A percentile compares a stretch with the other conserved stretches of the same genome.
Evolutionary conservation across 495 filamentous ascomycete genomes (phyloP).

Genomic region (Penicillium mononematosum): DNA sequence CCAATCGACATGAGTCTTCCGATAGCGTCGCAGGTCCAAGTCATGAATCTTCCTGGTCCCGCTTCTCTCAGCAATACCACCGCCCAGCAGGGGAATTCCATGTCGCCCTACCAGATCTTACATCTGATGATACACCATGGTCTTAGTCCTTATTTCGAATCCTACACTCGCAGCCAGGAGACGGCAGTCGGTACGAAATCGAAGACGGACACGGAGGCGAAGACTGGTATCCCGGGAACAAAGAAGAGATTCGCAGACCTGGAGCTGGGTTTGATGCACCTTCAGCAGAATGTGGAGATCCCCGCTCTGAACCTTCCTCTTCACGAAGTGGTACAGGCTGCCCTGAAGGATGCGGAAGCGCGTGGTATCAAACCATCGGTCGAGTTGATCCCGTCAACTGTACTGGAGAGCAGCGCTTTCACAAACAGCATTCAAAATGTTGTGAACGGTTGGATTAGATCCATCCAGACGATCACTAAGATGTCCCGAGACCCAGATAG

Average conservation of each 20-base stretch:
- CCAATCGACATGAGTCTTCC: slow-evolving; percentile 79
- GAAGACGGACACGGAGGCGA: slow-evolving; percentile 77
- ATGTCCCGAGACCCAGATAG: slow-evolving; percentile 84
- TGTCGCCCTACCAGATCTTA: slow-evolving; percentile 86
- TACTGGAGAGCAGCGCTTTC: slow-evolving; percentile 82
- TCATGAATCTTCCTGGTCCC: slow-evolving; percentile 84
- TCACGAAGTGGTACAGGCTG: slow-evolving; percentile 81
- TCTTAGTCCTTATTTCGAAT: slow-evolving; percentile 92
- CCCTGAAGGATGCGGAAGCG: slow-evolving; percentile 69
- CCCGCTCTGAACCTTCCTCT: slow-evolving; percentile 82
- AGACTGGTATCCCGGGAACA: slow-evolving; percentile 92
- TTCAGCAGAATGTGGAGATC: slow-evolving; percentile 98
- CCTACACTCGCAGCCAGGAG: slow-evolving; percentile 82
- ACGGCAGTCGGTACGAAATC: slow-evolving; percentile 59
- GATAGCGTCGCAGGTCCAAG: slow-evolving; percentile 80
- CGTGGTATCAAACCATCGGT: slow-evolving; percentile 64
- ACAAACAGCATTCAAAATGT: slow-evolving; percentile 90
- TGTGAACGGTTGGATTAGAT: slow-evolving; percentile 97
- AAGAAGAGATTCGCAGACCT: slow-evolving; percentile 95
- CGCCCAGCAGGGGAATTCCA: slow-evolving; percentile 63
- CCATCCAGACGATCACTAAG: slow-evolving; percentile 95
- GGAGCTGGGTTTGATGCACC: slow-evolving; percentile 80
- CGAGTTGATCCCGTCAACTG: slow-evolving; percentile 68
- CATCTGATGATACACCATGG: slow-evolving; percentile 85
- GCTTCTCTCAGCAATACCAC: slow-evolving; percentile 61